Conservation (phyloP, 768 basidiomycete species). For the Tremella mesenterica region DNA sequence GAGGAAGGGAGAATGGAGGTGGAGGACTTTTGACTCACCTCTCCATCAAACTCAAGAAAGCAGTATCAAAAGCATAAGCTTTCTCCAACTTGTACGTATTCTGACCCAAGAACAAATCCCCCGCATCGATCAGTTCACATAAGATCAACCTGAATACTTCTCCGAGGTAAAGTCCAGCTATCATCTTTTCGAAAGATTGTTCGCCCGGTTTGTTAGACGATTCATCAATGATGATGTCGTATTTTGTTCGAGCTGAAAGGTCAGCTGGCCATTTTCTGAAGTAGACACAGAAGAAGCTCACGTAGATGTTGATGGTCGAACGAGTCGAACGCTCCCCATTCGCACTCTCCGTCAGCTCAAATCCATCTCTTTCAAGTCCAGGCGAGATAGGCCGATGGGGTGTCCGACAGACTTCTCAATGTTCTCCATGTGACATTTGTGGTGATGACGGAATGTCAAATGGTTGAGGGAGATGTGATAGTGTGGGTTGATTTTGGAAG, state of each 20-base stretch:
- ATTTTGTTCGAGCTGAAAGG: constrained; percentile 66
- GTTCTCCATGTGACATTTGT: too few species aligned
- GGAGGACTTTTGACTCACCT: constrained; percentile 51
- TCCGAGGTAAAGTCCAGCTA: constrained; percentile 89
- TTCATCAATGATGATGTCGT: constrained; percentile 84
- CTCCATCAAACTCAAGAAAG: constrained; percentile 94
- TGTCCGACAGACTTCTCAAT: too few species aligned
- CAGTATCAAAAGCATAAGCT: constrained; percentile 87
- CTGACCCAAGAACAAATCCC: constrained; percentile 94
- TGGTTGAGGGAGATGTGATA: too few species aligned
- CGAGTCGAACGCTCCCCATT: constrained; percentile 92
- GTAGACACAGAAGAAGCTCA: constrained; percentile 14
- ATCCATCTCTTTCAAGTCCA: too few species aligned
- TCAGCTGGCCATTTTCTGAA: neutral
- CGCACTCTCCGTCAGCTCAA: constrained; percentile 26
- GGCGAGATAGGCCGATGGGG: neutral
- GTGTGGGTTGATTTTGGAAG: too few species aligned
- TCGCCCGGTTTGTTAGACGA: constrained; percentile 92
- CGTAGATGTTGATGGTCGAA: constrained; percentile 86
- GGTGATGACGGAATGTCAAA: too few species aligned
- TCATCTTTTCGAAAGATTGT: constrained; percentile 75
- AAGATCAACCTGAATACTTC: constrained; percentile 93
- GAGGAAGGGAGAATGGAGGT: neutral
- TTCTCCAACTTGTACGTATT: constrained; percentile 97
- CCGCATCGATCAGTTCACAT: constrained; percentile 90